Evolutionary conservation across 208 protist genomes (phyloP).

Genomic region (Novymonas esmeraldas): DNA sequence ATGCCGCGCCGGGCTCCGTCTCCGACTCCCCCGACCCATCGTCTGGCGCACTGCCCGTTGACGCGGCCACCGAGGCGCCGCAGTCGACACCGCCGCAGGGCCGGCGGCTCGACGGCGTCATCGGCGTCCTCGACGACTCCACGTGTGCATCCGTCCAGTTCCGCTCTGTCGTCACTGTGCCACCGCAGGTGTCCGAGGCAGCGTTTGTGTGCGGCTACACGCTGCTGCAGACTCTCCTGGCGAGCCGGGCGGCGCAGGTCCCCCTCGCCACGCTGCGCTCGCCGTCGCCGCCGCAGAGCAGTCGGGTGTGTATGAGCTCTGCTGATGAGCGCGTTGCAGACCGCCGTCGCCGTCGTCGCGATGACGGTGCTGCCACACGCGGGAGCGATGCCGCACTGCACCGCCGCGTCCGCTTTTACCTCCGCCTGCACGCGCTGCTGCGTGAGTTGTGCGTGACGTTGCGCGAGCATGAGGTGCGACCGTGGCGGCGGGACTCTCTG

Average conservation of each 20-base stretch:
- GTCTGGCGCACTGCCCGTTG: background rate
- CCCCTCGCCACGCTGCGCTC: background rate
- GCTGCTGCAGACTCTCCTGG: conserved; percentile 9
- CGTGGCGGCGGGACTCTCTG: conserved; percentile 4
- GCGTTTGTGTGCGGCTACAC: conserved; percentile 20
- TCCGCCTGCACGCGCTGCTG: conserved; percentile 22
- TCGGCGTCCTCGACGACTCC: background rate
- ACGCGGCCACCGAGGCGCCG: background rate
- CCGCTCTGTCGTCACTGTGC: conserved; percentile 14
- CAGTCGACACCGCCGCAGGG: background rate
- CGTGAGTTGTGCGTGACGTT: background rate
- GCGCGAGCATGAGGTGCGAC: background rate
- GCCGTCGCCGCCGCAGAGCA: background rate
- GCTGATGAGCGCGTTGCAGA: too few species aligned
- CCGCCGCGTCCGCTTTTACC: conserved; percentile 16
- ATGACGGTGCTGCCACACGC: too few species aligned
- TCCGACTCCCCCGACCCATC: background rate
- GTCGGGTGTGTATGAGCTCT: too few species aligned
- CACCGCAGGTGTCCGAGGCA: conserved; percentile 8
- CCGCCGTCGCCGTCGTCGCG: too few species aligned
- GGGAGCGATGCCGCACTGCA: too few species aligned
- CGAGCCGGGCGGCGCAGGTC: background rate
- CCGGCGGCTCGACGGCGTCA: background rate
- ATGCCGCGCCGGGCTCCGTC: background rate
- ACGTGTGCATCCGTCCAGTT: conserved; percentile 14